Evolutionary conservation across 2,329 filamentous ascomycete species (phyloP).

Genomic region (Metarhizium robertsii): DNA sequence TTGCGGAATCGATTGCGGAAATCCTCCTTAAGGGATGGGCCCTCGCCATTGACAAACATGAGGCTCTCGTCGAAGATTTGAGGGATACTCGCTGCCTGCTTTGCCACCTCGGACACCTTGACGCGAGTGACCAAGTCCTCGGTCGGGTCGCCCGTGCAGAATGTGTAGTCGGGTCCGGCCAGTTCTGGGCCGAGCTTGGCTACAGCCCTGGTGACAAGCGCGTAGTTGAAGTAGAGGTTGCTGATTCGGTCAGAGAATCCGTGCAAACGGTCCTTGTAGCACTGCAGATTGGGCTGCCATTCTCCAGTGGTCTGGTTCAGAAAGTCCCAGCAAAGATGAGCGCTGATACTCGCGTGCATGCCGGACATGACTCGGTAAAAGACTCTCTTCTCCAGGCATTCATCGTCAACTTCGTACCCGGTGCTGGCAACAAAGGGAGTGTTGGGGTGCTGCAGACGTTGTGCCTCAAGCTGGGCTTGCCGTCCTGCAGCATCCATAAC

Average conservation of each 20-base stretch:
- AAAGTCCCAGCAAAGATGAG: conserved; percentile 93
- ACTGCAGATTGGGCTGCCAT: conserved; percentile 85
- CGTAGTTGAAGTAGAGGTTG: conserved; percentile 99
- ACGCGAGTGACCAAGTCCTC: conserved; percentile 73
- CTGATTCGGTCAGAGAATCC: conserved; percentile 81
- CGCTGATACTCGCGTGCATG: conserved; percentile 97
- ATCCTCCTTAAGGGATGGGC: conserved; percentile 81
- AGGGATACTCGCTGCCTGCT: conserved; percentile 57
- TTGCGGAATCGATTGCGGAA: conserved; percentile 97
- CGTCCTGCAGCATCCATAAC: conserved; percentile 50
- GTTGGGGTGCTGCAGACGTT: conserved; percentile 33
- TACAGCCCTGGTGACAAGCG: conserved; percentile 82
- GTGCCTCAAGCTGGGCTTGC: conserved; percentile 51
- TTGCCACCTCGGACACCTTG: conserved; percentile 70
- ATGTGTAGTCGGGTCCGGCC: conserved; percentile 62
- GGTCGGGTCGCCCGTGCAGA: conserved; percentile 75
- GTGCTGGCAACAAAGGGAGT: conserved; percentile 52
- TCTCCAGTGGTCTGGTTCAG: conserved; percentile 89
- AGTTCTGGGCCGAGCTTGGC: conserved; percentile 82
- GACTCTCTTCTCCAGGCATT: conserved; percentile 96
- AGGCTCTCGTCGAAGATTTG: conserved; percentile 89
- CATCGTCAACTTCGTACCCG: conserved; percentile 71
- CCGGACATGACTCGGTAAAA: conserved; percentile 93
- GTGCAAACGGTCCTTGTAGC: conserved; percentile 83
- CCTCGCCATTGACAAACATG: conserved; percentile 80